Evolutionary conservation across 257 asterid species (phyloP), one percentile per base, ranked within the genome.

Genomic region (Ophiorrhiza pumila): DNA sequence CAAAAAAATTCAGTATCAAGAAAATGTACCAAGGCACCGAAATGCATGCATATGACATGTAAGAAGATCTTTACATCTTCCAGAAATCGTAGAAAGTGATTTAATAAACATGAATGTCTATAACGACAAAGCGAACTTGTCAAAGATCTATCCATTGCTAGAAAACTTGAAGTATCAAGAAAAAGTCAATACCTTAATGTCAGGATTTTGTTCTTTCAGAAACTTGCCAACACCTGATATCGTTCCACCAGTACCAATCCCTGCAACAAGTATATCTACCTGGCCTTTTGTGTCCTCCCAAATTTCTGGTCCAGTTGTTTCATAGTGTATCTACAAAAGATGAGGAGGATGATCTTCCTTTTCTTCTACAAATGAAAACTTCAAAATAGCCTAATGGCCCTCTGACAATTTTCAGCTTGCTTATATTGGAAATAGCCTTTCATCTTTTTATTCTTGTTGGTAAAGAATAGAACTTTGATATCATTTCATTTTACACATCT

Each of bases 171-270:
- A 64, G 69, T 17, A 23, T 23, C 23, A 3, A 61, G 2, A 13
- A 31, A 58, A 23, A n/a, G 63, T 27, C 39, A 35, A 69, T 82
- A 89, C 99, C 97, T 95, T 87, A 74, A 95, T 57, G 29, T 82
- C 87, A 68, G 97, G 96, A 80, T 92, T 89, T 52, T 55, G 52
- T 76, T 90, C 63, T 81, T 92, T 95, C 60, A 95, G 99, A 82
- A 68, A 92, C 68, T 91, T 87, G 69, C 98, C 99, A 78, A 81
- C 95, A 67, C 98, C 98, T 0, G 97, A 74, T 74, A 95, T 92
- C 57, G 98, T 95, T 77, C 99, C 98, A 66, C 99, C 98, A 69
- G 99, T 95, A 53, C 99, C 98, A 76, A 95, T 92, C 70, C 99
- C 98, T 25, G 99, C 98, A 82, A 95, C 96, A 79, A 95, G 80